A percentile compares a stretch with the other conserved stretches of the same genome.
These are phyloP conservation scores for Amanita rubescens DNA, from an alignment of 768 basidiomycete species.

Conservation along the genomic window DNA sequence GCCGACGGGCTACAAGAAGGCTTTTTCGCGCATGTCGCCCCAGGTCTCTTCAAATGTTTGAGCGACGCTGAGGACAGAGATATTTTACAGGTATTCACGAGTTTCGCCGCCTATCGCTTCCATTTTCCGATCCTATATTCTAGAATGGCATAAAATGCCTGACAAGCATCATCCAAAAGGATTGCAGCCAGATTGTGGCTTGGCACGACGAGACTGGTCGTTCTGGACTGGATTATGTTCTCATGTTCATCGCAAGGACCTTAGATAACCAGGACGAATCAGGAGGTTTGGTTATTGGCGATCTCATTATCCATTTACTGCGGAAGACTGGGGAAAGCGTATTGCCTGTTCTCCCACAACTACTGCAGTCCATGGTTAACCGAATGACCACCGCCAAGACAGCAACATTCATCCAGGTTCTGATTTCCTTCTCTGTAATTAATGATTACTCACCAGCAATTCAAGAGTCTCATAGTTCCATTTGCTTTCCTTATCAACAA, in stretches of 20 bases:
- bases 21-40: constrained; percentile 71
- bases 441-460: neutral
- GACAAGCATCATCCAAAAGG: constrained; percentile 82
- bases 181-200: constrained; percentile 67
- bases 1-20: constrained; percentile 68
- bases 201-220: constrained; percentile 67
- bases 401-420: constrained; percentile 84
- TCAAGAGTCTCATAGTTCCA: constrained; percentile 80
- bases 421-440: constrained; percentile 6
- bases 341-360: constrained; percentile 77
- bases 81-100: constrained; percentile 52
- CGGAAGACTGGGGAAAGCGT: constrained; percentile 76
- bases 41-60: constrained; percentile 66
- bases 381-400: constrained; percentile 84
- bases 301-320: constrained; percentile 89
- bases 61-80: constrained; percentile 77
- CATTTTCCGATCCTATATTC: neutral
- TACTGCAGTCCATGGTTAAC: constrained; percentile 75
- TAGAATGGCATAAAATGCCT: constrained; percentile 81
- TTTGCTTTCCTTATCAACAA: constrained; percentile 91
- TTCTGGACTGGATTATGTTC: constrained; percentile 67
- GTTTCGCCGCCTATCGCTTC: constrained; percentile 2
- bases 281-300: constrained; percentile 88
- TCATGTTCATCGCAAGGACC: constrained; percentile 70
- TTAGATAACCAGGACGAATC: constrained; percentile 82